Percentiles rank a stretch among this genome's conserved stretches.
Conservation (phyloP, 345 rosid species). For the Populus alba region DNA sequence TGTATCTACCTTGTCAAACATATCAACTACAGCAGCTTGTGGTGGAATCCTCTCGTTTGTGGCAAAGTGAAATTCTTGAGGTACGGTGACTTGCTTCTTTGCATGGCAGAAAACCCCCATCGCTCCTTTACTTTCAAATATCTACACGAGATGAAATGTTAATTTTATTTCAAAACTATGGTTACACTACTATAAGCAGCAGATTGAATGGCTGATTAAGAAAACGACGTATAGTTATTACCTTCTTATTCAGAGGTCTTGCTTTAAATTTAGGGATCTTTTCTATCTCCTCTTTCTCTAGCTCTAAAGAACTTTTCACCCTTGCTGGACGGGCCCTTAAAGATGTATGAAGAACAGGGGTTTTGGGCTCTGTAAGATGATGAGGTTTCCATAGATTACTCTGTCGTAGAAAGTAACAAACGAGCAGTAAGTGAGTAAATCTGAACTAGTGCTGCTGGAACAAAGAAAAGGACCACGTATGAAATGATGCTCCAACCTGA, state of each 20-base stretch:
- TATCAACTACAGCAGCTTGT: conserved; percentile 48
- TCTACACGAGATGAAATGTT: conserved; percentile 38
- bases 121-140: conserved; percentile 95
- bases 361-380: conserved; percentile 72
- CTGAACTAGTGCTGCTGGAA: background rate
- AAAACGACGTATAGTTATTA: conserved; percentile 19
- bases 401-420: conserved; percentile 26
- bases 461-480: background rate
- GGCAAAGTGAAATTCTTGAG: conserved; percentile 87
- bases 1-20: conserved; percentile 68
- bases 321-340: conserved; percentile 81
- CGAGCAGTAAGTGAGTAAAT: conserved; percentile 4
- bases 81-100: conserved; percentile 75
- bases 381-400: conserved; percentile 55
- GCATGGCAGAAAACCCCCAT: conserved; percentile 69
- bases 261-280: conserved; percentile 94
- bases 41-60: conserved; percentile 83
- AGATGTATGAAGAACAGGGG: conserved; percentile 77
- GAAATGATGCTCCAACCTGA: conserved; percentile 45
- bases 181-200: background rate
- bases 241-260: conserved; percentile 92
- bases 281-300: conserved; percentile 85
- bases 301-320: conserved; percentile 75
- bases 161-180: background rate
- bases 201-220: background rate